phyloP scores from a whole-genome alignment of 441 rosid genomes.

The Euphorbia celastroides region DNA sequence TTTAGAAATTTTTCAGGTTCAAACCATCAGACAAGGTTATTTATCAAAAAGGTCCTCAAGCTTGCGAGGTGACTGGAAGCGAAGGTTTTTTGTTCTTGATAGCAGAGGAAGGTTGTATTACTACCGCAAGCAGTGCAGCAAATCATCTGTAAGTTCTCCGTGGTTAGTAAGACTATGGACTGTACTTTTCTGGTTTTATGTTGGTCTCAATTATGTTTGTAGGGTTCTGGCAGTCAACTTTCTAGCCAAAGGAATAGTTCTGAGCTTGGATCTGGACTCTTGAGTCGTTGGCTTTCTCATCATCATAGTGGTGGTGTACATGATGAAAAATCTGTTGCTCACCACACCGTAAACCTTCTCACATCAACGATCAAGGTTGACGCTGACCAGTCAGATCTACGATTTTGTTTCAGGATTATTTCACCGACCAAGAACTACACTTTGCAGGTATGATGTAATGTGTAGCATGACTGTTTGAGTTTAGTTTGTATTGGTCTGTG shows the following conservation, averaged over 20 bases:
- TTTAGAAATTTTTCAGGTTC: slow-evolving; percentile 52
- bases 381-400: slow-evolving; percentile 95
- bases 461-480: slow-evolving; percentile 22
- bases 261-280: slow-evolving; percentile 95
- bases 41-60: slow-evolving; percentile 94
- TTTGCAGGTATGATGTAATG: slow-evolving; percentile 66
- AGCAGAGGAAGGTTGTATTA: slow-evolving; percentile 98
- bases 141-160: slow-evolving; percentile 71
- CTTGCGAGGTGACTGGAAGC: slow-evolving; percentile 99
- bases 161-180: slow-evolving; percentile 9
- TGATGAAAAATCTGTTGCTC: slow-evolving; percentile 98
- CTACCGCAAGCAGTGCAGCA: slow-evolving; percentile 85
- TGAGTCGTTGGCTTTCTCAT: slow-evolving; percentile 93
- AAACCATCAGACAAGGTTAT: slow-evolving; percentile 97
- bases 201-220: slow-evolving; percentile 13
- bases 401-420: slow-evolving; percentile 98
- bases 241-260: slow-evolving; percentile 91
- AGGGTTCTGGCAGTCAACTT: slow-evolving; percentile 78
- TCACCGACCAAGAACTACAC: slow-evolving; percentile 98
- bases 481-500: background rate
- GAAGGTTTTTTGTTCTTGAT: slow-evolving; percentile 97
- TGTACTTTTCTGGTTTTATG: slow-evolving; percentile 10
- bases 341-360: slow-evolving; percentile 98
- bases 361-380: slow-evolving; percentile 97
- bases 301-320: slow-evolving; percentile 93